Conservation (phyloP, 257 asterid species). For the Jasminum sambac region DNA sequence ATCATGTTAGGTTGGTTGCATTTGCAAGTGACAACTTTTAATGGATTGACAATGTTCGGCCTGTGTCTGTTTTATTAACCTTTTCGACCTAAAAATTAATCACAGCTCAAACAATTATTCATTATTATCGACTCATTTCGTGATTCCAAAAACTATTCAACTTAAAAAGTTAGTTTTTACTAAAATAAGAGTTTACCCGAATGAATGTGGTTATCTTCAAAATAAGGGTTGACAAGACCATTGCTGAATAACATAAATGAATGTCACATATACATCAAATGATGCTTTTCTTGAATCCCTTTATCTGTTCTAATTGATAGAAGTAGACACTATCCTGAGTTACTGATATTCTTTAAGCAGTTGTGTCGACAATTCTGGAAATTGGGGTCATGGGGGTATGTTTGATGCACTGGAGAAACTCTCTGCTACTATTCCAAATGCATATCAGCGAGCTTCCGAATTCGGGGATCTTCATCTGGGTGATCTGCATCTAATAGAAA, state of each 20-base stretch:
- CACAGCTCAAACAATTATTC: no score
- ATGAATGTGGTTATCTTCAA: neutral
- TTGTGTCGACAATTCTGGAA: constrained; percentile 94
- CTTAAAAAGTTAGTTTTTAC: no score
- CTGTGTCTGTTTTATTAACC: no score
- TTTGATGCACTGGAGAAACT: constrained; percentile 78
- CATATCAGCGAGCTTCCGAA: constrained; percentile 80
- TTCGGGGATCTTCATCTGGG: constrained; percentile 87
- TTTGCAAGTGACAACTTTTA: constrained; percentile 2
- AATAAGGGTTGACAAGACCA: constrained; percentile 5
- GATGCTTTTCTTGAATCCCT: constrained; percentile 10
- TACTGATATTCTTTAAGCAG: constrained; percentile 45
- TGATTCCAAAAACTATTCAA: no score
- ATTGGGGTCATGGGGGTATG: constrained; percentile 94
- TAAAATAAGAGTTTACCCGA: no score
- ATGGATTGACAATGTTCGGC: neutral
- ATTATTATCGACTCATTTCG: no score
- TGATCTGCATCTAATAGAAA: constrained; percentile 78
- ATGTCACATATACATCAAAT: constrained; percentile 10
- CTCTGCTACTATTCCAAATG: constrained; percentile 58
- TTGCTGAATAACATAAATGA: neutral
- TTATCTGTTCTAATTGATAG: constrained; percentile 10
- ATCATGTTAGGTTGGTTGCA: neutral
- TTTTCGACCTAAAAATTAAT: no score
- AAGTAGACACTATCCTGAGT: constrained; percentile 20